A percentile compares a stretch with the other conserved stretches of the same genome.
Conservation (phyloP, 2,329 filamentous ascomycete species). For the Coleophoma crateriformis region DNA sequence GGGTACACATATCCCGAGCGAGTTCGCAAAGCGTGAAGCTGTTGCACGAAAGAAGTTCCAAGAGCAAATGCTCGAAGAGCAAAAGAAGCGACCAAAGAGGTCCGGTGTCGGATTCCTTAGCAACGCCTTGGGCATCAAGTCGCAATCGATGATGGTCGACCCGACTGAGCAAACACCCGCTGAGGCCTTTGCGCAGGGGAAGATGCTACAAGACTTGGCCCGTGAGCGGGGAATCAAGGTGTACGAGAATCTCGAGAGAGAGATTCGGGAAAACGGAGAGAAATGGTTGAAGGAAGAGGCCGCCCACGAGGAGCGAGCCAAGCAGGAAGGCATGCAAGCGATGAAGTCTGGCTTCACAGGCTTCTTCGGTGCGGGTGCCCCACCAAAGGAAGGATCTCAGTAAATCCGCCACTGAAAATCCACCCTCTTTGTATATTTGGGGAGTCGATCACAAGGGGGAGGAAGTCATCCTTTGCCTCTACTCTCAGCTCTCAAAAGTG, state of each 20-base stretch:
- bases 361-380: constrained; percentile 35
- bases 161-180: constrained; percentile 55
- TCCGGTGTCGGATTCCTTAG: constrained; percentile 65
- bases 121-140: constrained; percentile 72
- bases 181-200: constrained; percentile 82
- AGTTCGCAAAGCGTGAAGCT: constrained; percentile 86
- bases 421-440: not conserved
- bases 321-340: constrained; percentile 85
- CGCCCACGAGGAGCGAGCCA: constrained; percentile 78
- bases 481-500: not conserved
- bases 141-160: constrained; percentile 62
- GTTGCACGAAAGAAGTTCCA: constrained; percentile 81
- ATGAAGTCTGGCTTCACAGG: constrained; percentile 77
- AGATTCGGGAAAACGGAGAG: constrained; percentile 89
- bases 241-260: constrained; percentile 83
- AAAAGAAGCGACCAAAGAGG: constrained; percentile 52
- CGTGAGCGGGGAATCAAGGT: constrained; percentile 86
- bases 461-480: not conserved
- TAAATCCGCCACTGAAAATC: not conserved
- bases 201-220: constrained; percentile 95
- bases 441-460: not conserved
- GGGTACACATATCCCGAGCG: constrained; percentile 79
- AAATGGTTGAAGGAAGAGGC: constrained; percentile 96
- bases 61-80: constrained; percentile 66
- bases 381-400: not conserved